Conservation (phyloP, 306 rosid genomes). For the Cucurbita maxima region DNA sequence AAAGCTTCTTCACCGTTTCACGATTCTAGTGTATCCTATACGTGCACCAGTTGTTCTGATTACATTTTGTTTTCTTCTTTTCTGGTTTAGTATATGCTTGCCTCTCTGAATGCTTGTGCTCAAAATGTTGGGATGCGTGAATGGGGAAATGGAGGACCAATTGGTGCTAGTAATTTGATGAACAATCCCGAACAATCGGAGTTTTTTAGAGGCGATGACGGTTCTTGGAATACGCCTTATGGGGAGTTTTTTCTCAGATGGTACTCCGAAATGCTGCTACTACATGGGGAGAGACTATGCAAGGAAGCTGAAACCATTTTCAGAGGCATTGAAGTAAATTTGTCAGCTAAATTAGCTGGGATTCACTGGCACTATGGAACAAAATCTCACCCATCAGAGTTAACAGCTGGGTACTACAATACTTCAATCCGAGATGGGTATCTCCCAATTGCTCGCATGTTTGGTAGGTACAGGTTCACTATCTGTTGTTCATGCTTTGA, state of each 20-base stretch:
- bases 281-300: conserved; percentile 77
- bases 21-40: too few species aligned
- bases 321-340: conserved; percentile 44
- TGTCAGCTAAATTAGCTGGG: conserved; percentile 57
- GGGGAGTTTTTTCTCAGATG: conserved; percentile 70
- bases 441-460: conserved; percentile 60
- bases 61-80: not conserved
- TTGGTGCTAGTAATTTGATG: conserved; percentile 42
- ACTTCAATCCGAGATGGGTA: conserved; percentile 53
- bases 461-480: conserved; percentile 52
- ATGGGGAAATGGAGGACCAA: conserved; percentile 73
- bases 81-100: conserved; percentile 59
- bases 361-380: conserved; percentile 57
- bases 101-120: conserved; percentile 61
- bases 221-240: conserved; percentile 50
- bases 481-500: conserved; percentile 82
- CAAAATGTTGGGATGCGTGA: conserved; percentile 52
- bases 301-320: conserved; percentile 70
- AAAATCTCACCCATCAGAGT: conserved; percentile 71
- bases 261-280: conserved; percentile 75
- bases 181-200: conserved; percentile 29
- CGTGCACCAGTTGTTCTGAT: not conserved
- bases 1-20: not conserved
- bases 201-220: conserved; percentile 38
- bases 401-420: conserved; percentile 79